Conservation (phyloP, 768 basidiomycete genomes). For the Cubamyces lactineus region DNA sequence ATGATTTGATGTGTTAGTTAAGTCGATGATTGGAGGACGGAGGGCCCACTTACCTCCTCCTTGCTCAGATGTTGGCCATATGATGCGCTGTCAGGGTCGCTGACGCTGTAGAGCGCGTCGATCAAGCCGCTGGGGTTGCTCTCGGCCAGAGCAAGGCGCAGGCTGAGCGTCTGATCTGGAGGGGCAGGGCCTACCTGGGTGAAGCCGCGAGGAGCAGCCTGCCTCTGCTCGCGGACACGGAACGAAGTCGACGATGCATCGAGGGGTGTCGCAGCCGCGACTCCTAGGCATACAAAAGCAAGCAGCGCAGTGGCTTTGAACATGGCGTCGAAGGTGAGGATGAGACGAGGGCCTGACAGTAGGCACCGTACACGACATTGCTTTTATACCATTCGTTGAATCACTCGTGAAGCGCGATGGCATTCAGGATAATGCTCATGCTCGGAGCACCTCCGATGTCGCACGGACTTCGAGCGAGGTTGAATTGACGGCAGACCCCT, state of each 20-base stretch:
- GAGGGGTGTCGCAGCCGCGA: not conserved
- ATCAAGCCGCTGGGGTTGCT: slow-evolving; percentile 41
- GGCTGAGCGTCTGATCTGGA: slow-evolving; percentile 35
- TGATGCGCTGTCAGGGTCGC: slow-evolving; percentile 17
- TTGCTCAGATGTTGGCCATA: slow-evolving; percentile 2
- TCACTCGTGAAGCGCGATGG: too few relatives aligned
- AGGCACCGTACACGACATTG: too few relatives aligned
- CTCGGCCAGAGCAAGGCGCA: slow-evolving; percentile 43
- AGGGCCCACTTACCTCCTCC: not conserved
- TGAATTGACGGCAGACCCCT: too few relatives aligned
- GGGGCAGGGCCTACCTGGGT: slow-evolving; percentile 34
- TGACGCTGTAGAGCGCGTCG: slow-evolving; percentile 40
- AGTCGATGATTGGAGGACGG: not conserved
- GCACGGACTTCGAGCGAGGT: too few relatives aligned
- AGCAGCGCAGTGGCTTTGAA: not conserved
- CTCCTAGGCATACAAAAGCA: not conserved
- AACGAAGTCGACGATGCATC: not conserved
- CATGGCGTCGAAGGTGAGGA: not conserved
- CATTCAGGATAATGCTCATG: too few relatives aligned
- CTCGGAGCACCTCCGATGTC: too few relatives aligned
- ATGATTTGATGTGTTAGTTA: not conserved
- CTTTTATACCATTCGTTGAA: too few relatives aligned
- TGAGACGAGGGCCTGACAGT: too few relatives aligned
- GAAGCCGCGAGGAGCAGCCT: not conserved
- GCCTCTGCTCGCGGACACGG: slow-evolving; percentile 1